phyloP scores from a whole-genome alignment of 2,329 filamentous ascomycete genomes.

The Lachnellula occidentalis region DNA sequence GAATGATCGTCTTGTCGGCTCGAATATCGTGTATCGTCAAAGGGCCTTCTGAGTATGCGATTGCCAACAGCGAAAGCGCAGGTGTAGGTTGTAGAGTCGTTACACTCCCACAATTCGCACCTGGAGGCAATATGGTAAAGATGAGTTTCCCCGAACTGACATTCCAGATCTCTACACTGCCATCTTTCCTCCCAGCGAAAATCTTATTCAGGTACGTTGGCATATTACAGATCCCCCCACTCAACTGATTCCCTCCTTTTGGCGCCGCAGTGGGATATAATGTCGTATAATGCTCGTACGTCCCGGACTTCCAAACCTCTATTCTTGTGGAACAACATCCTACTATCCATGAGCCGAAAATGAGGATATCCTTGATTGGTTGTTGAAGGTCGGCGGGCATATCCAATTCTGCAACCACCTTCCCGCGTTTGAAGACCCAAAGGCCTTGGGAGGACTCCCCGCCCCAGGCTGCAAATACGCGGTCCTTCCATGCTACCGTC shows the following conservation, averaged over 20 bases:
- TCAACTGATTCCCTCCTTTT: constrained; percentile 62
- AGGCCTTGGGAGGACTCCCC: constrained; percentile 60
- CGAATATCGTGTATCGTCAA: constrained; percentile 78
- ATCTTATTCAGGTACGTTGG: constrained; percentile 96
- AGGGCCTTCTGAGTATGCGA: constrained; percentile 77
- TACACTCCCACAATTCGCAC: constrained; percentile 69
- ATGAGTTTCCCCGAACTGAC: constrained; percentile 86
- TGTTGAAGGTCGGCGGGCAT: constrained; percentile 60
- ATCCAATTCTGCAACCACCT: constrained; percentile 71
- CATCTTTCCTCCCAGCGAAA: constrained; percentile 80
- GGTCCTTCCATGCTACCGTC: constrained; percentile 80
- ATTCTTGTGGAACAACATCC: constrained; percentile 70
- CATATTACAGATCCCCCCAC: constrained; percentile 77
- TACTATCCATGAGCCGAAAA: constrained; percentile 89
- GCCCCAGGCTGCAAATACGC: constrained; percentile 86
- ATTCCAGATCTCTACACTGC: constrained; percentile 96
- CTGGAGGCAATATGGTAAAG: constrained; percentile 79
- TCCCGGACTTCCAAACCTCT: constrained; percentile 82
- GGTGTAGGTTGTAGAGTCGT: constrained; percentile 81
- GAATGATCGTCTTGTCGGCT: constrained; percentile 67
- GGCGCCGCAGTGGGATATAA: constrained; percentile 53
- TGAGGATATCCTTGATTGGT: constrained; percentile 69
- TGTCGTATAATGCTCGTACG: constrained; percentile 85
- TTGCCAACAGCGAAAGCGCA: constrained; percentile 77
- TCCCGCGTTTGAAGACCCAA: constrained; percentile 90